Base-by-base conservation (phyloP, 352 stramenopile genomes). In the Phytophthora meadii region DNA sequence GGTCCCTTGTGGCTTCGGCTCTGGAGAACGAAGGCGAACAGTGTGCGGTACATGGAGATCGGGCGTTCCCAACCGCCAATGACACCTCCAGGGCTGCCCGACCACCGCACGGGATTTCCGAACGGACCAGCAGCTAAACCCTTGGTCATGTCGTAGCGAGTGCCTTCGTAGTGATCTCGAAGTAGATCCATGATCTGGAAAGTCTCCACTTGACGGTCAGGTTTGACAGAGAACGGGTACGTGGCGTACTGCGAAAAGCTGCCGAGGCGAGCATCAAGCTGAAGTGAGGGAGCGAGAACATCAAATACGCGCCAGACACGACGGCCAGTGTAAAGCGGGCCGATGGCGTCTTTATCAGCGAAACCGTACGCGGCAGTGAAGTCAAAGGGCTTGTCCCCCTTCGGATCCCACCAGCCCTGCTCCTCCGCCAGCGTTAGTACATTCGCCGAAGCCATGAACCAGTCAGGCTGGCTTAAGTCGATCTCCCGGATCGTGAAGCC, bases 401-500 rank as follows among this genome's bases (percentile, higher is more conserved):
- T 65, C 19, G 76, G 48, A n/a, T 93, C 66, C 83, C 88, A 98
- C 88, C 89, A 97, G 42, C 87, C 81, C 75, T 94, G 94, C 6
- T 93, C 77, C 59, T 86, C 54, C 0, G 93, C 93, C 17, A 98
- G 84, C 44, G 77, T 79, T 15, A 85, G 73, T n/a, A 98, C 78
- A 57, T 97, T 98, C 15, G 61, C 48, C 12, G 90, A 98, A 55
- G 92, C 94, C 53, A 98, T 65, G 67, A 97, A 98, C 58, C 82
- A 84, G 49, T 97, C 81, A 0, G 73, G 76, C 54, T 98, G 68
- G 34, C 65, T 68, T 15, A 91, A 51, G 61, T 95, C 72, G 11
- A 98, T 84, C 22, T 95, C 74, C 49, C 94, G 88, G 66, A 99
- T 98, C 53, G 90, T 82, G 66, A 98, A 98, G 54, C 88, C 90